Base-by-base conservation (phyloP, 139 green algal genomes). In the Astrephomene gubernaculifera region DNA sequence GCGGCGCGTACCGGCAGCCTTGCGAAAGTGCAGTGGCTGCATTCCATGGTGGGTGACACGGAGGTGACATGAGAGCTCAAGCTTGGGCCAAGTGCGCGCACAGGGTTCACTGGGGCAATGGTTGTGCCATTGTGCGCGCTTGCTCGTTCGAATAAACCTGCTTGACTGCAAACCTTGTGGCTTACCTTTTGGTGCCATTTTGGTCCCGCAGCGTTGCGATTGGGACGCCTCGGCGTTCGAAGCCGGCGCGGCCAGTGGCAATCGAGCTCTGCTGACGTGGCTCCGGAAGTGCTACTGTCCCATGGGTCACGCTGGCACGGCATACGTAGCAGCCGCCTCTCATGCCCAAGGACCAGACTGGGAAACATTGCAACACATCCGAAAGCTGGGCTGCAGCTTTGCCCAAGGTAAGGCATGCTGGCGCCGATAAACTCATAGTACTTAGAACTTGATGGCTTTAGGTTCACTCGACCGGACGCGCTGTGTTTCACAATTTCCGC, bases 151-250 rank as follows among this genome's bases (percentile, higher is more conserved):
- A n/a, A n/a, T n/a, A n/a, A n/a, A n/a, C n/a, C n/a, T n/a, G n/a
- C n/a, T n/a, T n/a, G n/a, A n/a, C n/a, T n/a, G n/a, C n/a, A n/a
- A n/a, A n/a, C n/a, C n/a, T n/a, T n/a, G n/a, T n/a, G n/a, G n/a
- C n/a, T n/a, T n/a, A n/a, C n/a, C n/a, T n/a, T n/a, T n/a, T n/a
- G n/a, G 49, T 57, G 12, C 14, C 49, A 57, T 57, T 57, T 12
- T 57, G 49, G 14, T 57, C 65, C 71, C n/a, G 38, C 49, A 81
- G 73, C 52, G 49, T 24, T 81, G 53, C 73, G 33, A 35, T 5
- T 53, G 49, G 71, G 33, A 67, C 71, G 27, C 31, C 9, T 12
- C 22, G 7, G 53, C 53, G 9, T 69, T 81, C 73, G 4, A 14
- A 6, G 53, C 52, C 4, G 73, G 35, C 2, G 73, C 53, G 2